Conservation (phyloP, 2,329 filamentous ascomycete species). For the Colletotrichum sp. region DNA sequence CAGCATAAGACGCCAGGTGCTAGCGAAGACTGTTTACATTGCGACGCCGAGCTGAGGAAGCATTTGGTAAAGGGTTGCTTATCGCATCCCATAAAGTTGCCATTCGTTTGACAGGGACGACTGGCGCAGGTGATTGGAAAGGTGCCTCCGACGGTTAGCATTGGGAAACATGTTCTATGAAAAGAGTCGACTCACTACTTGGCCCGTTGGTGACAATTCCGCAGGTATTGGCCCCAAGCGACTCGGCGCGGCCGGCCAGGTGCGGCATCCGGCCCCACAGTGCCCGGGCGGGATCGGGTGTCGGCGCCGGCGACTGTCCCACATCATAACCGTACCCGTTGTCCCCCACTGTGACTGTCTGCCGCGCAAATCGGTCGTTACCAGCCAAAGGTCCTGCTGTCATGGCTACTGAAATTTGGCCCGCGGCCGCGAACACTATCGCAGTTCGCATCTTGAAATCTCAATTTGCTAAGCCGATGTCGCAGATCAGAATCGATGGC, state of each 20-base stretch:
- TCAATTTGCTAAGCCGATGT: not conserved
- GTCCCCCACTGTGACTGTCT: not conserved
- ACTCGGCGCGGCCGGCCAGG: not conserved
- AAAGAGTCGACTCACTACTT: not conserved
- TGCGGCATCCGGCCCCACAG: not conserved
- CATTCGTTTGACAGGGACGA: not conserved
- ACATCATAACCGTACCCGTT: not conserved
- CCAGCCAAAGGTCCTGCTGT: not conserved
- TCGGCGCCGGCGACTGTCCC: not conserved
- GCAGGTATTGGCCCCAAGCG: not conserved
- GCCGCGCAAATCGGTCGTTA: not conserved
- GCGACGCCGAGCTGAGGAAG: not conserved
- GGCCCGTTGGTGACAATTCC: not conserved
- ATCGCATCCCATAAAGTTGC: not conserved
- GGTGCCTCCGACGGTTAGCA: not conserved
- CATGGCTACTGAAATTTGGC: not conserved
- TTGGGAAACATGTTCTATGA: fast-evolving
- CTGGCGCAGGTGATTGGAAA: not conserved
- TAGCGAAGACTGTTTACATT: not conserved
- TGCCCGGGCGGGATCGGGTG: not conserved
- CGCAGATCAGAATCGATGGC: not conserved
- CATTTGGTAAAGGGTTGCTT: not conserved
- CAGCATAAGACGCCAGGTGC: not conserved
- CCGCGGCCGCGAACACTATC: not conserved
- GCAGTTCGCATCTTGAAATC: not conserved